These are phyloP conservation scores for Candida germanica DNA, from an alignment of 805 yeast genomes.

Conservation along the genomic window DNA sequence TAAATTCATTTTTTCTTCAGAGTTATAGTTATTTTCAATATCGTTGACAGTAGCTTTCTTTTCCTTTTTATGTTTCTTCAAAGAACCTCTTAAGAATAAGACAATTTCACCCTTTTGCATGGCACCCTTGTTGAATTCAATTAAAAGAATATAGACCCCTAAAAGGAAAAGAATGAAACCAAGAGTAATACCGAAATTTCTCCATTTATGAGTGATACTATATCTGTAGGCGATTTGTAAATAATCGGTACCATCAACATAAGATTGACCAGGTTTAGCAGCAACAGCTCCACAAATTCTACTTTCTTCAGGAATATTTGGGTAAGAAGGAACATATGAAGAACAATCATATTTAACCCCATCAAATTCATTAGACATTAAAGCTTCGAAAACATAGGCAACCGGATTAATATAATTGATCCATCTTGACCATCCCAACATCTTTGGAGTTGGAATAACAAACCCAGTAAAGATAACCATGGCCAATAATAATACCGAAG, in stretches of 20 bases:
- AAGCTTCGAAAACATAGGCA: constrained; percentile 48
- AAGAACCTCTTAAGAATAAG: constrained; percentile 26
- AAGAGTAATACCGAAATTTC: constrained; percentile 67
- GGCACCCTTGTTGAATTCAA: constrained; percentile 18
- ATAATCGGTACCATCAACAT: constrained; percentile 61
- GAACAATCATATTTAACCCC: constrained; percentile 41
- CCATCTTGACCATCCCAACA: constrained; percentile 67
- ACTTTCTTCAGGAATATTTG: constrained; percentile 29
- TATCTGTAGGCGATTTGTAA: constrained; percentile 48
- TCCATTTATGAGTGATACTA: constrained; percentile 64
- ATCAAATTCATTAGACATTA: constrained; percentile 57
- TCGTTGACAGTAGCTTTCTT: constrained; percentile 18
- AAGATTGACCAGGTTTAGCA: constrained; percentile 48
- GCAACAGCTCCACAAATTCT: constrained; percentile 62
- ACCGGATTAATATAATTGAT: constrained; percentile 42
- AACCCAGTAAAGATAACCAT: constrained; percentile 54
- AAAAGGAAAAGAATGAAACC: constrained; percentile 48
- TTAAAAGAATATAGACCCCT: constrained; percentile 15
- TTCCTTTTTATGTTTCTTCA: constrained; percentile 29
- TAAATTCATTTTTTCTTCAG: constrained; percentile 12
- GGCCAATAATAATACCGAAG: constrained; percentile 34
- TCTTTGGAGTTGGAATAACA: constrained; percentile 39
- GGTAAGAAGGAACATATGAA: constrained; percentile 55
- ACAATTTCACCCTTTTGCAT: constrained; percentile 32
- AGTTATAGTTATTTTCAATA: constrained; percentile 32